Percentiles rank a stretch among this genome's conserved stretches.
Evolutionary conservation across 1,139 yeast genomes (phyloP).

Genomic region (Debaryomyces coudertii): DNA sequence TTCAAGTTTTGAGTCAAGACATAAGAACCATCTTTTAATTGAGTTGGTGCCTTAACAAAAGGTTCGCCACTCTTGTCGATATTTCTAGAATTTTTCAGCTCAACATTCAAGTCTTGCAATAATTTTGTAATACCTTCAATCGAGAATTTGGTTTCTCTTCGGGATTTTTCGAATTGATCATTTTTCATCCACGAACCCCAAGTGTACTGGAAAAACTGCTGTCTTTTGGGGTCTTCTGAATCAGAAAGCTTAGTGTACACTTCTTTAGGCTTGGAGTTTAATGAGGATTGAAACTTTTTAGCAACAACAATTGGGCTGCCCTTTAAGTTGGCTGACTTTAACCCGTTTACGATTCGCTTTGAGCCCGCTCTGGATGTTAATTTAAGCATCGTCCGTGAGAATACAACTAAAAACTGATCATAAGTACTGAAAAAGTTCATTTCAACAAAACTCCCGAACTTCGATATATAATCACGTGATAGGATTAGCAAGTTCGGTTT

Average conservation of each 20-base stretch:
- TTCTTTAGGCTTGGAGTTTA: conserved; percentile 33
- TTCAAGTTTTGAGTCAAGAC: conserved; percentile 51
- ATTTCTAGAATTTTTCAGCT: conserved; percentile 27
- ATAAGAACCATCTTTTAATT: conserved; percentile 44
- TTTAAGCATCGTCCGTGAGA: background rate
- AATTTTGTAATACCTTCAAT: conserved; percentile 69
- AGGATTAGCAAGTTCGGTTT: background rate
- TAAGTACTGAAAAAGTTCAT: background rate
- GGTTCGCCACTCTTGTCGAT: conserved; percentile 29
- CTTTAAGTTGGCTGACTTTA: background rate
- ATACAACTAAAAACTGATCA: background rate
- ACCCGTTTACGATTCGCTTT: background rate
- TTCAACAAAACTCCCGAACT: background rate
- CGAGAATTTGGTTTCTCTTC: conserved; percentile 81
- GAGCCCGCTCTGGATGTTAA: conserved; percentile 3
- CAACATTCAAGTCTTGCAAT: conserved; percentile 41
- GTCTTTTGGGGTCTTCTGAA: conserved; percentile 68
- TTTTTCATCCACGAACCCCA: conserved; percentile 96
- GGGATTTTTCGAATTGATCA: conserved; percentile 71
- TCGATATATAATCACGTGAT: background rate
- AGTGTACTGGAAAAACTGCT: conserved; percentile 78
- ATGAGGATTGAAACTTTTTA: conserved; percentile 18
- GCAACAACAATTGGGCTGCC: background rate
- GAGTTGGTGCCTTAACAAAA: conserved; percentile 36
- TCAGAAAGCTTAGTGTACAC: conserved; percentile 58